These are phyloP conservation scores for Pleurotus ostreatus DNA, from an alignment of 768 basidiomycete species.

Conservation along the genomic window DNA sequence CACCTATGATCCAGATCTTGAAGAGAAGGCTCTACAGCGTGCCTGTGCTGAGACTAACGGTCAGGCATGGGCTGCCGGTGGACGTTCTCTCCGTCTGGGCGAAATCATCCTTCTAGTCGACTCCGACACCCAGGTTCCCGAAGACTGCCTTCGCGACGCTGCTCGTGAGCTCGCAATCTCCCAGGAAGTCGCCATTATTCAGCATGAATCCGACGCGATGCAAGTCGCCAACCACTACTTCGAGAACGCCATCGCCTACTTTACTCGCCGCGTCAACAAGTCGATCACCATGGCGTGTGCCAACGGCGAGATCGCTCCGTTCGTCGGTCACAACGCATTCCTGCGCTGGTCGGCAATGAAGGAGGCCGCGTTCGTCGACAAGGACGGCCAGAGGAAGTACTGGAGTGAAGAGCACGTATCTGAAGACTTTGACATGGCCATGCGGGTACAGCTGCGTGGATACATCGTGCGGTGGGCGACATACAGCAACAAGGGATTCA, in stretches of 20 bases:
- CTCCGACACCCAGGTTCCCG: constrained; percentile 74
- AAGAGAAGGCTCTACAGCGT: constrained; percentile 68
- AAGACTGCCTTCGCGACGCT: constrained; percentile 88
- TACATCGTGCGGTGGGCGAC: constrained; percentile 82
- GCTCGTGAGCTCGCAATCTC: constrained; percentile 79
- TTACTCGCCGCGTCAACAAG: constrained; percentile 85
- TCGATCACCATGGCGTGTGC: constrained; percentile 75
- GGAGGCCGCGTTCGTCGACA: constrained; percentile 74
- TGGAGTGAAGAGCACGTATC: constrained; percentile 78
- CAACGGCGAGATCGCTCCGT: constrained; percentile 79
- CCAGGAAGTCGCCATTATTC: constrained; percentile 82
- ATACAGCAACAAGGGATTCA: constrained; percentile 80
- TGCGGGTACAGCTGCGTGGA: constrained; percentile 62
- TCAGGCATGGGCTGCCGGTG: constrained; percentile 74
- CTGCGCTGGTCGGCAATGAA: constrained; percentile 85
- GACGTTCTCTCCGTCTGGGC: constrained; percentile 68
- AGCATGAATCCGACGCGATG: constrained; percentile 88
- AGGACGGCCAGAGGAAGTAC: constrained; percentile 60
- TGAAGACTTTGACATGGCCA: constrained; percentile 79
- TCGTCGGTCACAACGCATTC: constrained; percentile 86
- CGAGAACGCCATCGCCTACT: constrained; percentile 86
- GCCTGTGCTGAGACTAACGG: constrained; percentile 69
- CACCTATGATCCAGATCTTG: constrained; percentile 42
- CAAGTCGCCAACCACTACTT: constrained; percentile 88
- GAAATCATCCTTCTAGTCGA: constrained; percentile 81